These are phyloP conservation scores for Myxozyma geophila DNA, from an alignment of 805 yeast genomes.

Conservation along the genomic window DNA sequence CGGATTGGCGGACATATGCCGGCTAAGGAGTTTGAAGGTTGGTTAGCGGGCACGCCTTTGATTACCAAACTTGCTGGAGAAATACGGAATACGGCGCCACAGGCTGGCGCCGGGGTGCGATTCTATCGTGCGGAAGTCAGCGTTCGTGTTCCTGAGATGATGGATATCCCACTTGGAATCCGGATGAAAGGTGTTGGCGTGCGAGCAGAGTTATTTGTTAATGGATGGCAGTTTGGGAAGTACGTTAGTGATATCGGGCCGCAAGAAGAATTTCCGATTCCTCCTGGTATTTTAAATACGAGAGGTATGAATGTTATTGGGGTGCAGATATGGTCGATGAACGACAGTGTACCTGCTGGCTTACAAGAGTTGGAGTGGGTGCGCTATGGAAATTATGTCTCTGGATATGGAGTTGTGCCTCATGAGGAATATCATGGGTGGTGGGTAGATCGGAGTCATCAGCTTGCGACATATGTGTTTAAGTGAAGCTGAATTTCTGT, in stretches of 20 bases:
- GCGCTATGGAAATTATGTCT: slow-evolving; percentile 11
- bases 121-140: slow-evolving; percentile 23
- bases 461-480: neutral
- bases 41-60: slow-evolving; percentile 17
- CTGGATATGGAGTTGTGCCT: slow-evolving; percentile 22
- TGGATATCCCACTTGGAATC: slow-evolving; percentile 27
- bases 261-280: slow-evolving; percentile 31
- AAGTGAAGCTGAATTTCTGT: too few species aligned
- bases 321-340: slow-evolving; percentile 25
- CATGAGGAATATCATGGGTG: slow-evolving; percentile 27
- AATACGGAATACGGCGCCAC: neutral
- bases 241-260: slow-evolving; percentile 29
- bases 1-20: slow-evolving; percentile 32
- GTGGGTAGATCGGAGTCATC: slow-evolving; percentile 19
- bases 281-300: slow-evolving; percentile 28
- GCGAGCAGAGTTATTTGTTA: slow-evolving; percentile 29
- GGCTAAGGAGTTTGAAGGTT: neutral
- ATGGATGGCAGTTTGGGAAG: slow-evolving; percentile 33
- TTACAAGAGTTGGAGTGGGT: slow-evolving; percentile 27
- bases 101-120: slow-evolving; percentile 13
- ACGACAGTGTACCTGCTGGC: slow-evolving; percentile 17
- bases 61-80: slow-evolving; percentile 7
- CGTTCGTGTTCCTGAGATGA: slow-evolving; percentile 14
- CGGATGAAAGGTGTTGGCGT: slow-evolving; percentile 19
- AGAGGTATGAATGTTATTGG: slow-evolving; percentile 21